Conservation (phyloP, 331 rosid genomes). For the Prunus yedoensis region DNA sequence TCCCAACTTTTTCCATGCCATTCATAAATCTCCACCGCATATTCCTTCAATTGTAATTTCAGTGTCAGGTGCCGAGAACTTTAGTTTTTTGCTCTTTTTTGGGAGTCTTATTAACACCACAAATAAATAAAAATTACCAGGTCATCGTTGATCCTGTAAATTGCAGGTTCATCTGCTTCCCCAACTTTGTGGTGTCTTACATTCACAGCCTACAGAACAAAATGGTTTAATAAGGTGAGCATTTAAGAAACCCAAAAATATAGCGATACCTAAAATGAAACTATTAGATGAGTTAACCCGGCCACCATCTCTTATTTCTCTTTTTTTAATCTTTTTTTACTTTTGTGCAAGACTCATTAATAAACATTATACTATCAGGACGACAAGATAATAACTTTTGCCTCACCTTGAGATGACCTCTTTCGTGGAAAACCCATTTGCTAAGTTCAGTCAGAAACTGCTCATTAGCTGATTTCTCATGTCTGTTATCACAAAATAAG, state of each 20-base stretch:
- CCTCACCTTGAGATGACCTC: conserved; percentile 95
- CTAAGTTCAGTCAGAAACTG: conserved; percentile 76
- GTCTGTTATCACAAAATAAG: conserved; percentile 48
- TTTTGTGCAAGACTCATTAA: not conserved
- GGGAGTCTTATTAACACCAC: not conserved
- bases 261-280: conserved; percentile 9
- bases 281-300: not conserved
- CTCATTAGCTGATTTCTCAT: conserved; percentile 82
- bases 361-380: not conserved
- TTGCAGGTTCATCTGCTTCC: conserved; percentile 72
- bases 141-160: conserved; percentile 85
- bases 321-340: not conserved
- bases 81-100: not conserved
- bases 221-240: conserved; percentile 23
- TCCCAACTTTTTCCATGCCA: conserved; percentile 92
- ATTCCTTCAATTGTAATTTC: conserved; percentile 55
- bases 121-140: conserved; percentile 55
- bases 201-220: conserved; percentile 58
- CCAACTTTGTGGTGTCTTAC: conserved; percentile 86
- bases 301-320: not conserved
- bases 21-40: conserved; percentile 80
- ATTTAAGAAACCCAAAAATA: conserved; percentile 10
- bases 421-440: conserved; percentile 97
- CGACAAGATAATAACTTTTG: not conserved
- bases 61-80: conserved; percentile 28